phyloP scores from a whole-genome alignment of 345 rosid genomes.

The Trapa bicornis region DNA sequence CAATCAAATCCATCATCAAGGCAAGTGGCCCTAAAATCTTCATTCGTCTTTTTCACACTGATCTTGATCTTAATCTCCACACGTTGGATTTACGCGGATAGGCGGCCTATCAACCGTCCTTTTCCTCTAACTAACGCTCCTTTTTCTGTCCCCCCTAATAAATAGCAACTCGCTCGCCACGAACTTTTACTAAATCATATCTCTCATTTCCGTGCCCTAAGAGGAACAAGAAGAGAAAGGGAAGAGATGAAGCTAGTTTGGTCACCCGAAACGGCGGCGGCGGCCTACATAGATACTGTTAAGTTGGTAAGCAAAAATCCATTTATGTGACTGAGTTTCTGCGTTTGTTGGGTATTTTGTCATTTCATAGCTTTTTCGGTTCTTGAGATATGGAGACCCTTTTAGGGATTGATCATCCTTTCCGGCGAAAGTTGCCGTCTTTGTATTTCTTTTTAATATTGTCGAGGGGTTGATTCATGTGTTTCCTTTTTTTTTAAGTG shows the following conservation, averaged over 20 bases:
- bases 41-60: background rate
- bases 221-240: constrained; percentile 3
- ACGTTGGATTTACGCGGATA: constrained; percentile 26
- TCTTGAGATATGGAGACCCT: too few species aligned
- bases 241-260: constrained; percentile 75
- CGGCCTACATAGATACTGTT: constrained; percentile 76
- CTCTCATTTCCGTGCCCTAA: background rate
- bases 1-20: background rate
- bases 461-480: background rate
- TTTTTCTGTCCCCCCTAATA: constrained; percentile 9
- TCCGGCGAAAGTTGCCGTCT: background rate
- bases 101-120: too few species aligned
- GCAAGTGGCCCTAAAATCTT: background rate
- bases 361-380: background rate
- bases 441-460: background rate
- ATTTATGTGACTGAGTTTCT: background rate
- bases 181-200: background rate
- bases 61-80: constrained; percentile 19
- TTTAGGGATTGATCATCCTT: too few species aligned
- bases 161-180: background rate
- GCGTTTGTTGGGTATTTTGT: background rate
- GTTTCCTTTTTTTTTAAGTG: constrained; percentile 27
- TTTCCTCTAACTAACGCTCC: background rate
- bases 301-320: constrained; percentile 38
- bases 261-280: constrained; percentile 76